Base-by-base conservation (phyloP, 768 basidiomycete species). In the Suillus ampliporus region DNA sequence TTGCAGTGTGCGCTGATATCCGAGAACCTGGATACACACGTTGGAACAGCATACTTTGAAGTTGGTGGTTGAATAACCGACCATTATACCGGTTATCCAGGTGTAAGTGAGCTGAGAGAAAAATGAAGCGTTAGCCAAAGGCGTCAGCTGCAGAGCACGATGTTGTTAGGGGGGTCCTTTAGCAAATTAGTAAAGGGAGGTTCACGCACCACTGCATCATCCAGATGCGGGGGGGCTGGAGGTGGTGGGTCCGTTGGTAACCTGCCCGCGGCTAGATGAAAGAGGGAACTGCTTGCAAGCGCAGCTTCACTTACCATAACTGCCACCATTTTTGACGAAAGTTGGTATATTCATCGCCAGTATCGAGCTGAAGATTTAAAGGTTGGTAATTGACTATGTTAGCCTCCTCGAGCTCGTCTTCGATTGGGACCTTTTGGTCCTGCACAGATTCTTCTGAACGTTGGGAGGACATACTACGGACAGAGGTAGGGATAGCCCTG, bases 1-100 rank as follows among this genome's bases (percentile, higher is more conserved):
- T 68, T 90, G 89, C 10, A 94, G 79, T 1, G 89, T 88, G 35
- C 91, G 80, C 69, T 90, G 88, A 68, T 88, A 91, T 0, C 90
- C 90, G 44, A 88, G 76, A 10, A 79, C 77, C 84, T 86, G 41
- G 21, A 34, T 38, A 28, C 4, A 23, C n/a, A 38, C 41, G 13
- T 52, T 10, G 58, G 5, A 23, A n/a, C 17, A 35, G 15, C 21
- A 51, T 40, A 15, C 21, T 35, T 43, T 53, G 31, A 21, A 13
- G 41, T 28, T 60, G 21, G n/a, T 40, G 14, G 41, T 57, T n/a
- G 31, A 28, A 60, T 47, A 17, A 58, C 54, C 52, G 63, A 81
- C 85, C 84, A 87, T 85, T n/a, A 87, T 75, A 1, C 83, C 84
- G 4, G 81, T 83, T 41, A 91, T 85, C 86, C 89, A 91, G 37